These are phyloP conservation scores for Pythium brassicae DNA, from an alignment of 352 stramenopile species.

Conservation along the genomic window DNA sequence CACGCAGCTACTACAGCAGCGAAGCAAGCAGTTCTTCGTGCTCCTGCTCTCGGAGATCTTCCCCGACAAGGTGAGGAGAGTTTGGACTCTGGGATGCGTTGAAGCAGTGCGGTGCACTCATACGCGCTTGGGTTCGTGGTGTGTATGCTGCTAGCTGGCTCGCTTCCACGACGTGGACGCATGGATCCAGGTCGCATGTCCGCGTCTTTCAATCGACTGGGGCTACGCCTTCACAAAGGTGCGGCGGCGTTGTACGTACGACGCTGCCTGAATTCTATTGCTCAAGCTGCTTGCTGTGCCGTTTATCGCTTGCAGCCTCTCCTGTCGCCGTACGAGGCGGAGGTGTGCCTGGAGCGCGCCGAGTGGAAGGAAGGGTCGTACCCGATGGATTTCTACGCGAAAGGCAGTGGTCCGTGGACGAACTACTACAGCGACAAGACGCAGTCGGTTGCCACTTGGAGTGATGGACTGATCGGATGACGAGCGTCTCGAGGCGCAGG, in stretches of 20 bases:
- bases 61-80: slow-evolving; percentile 69
- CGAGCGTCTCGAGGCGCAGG: neutral
- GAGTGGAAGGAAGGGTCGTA: slow-evolving; percentile 89
- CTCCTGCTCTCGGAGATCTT: slow-evolving; percentile 98
- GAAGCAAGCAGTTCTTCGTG: slow-evolving; percentile 92
- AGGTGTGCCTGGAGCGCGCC: slow-evolving; percentile 91
- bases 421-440: slow-evolving; percentile 91
- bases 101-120: neutral
- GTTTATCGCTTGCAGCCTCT: slow-evolving; percentile 58
- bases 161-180: slow-evolving; percentile 89
- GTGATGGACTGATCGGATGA: neutral
- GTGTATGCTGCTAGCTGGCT: slow-evolving; percentile 50
- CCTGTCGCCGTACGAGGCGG: slow-evolving; percentile 96
- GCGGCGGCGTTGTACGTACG: neutral
- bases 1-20: slow-evolving; percentile 76
- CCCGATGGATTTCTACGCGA: slow-evolving; percentile 99
- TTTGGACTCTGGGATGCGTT: neutral
- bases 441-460: slow-evolving; percentile 5
- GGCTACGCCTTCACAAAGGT: slow-evolving; percentile 94
- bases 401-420: slow-evolving; percentile 94
- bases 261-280: neutral
- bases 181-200: slow-evolving; percentile 99
- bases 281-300: neutral
- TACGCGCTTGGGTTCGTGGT: neutral
- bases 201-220: slow-evolving; percentile 98